phyloP scores from a whole-genome alignment of 2,329 filamentous ascomycete genomes.

The Blastomyces emzantsi region DNA sequence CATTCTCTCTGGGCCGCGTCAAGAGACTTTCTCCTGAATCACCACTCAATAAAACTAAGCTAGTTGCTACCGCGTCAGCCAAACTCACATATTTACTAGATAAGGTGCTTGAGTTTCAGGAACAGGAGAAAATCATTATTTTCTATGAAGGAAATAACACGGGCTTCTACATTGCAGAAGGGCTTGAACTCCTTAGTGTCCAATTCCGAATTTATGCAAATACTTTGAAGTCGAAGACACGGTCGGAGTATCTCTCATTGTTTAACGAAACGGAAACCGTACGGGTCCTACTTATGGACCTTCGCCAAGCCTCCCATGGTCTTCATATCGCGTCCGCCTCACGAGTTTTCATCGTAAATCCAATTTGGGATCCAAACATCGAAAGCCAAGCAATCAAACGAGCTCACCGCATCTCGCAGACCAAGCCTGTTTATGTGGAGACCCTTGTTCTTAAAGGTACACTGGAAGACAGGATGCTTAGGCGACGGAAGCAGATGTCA shows the following conservation, averaged over 20 bases:
- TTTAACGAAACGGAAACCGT: slow-evolving; percentile 65
- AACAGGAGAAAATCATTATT: slow-evolving; percentile 74
- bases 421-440: slow-evolving; percentile 68
- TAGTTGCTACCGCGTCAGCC: slow-evolving; percentile 73
- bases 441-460: slow-evolving; percentile 72
- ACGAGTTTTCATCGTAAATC: slow-evolving; percentile 80
- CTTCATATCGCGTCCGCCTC: slow-evolving; percentile 77
- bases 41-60: slow-evolving; percentile 49
- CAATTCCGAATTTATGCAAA: slow-evolving; percentile 51
- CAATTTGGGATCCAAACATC: slow-evolving; percentile 72
- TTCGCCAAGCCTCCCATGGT: slow-evolving; percentile 80
- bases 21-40: slow-evolving; percentile 33
- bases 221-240: slow-evolving; percentile 50
- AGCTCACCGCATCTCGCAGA: slow-evolving; percentile 79
- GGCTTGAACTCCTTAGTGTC: slow-evolving; percentile 61
- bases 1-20: slow-evolving; percentile 18
- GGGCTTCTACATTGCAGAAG: slow-evolving; percentile 75
- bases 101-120: slow-evolving; percentile 57
- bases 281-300: slow-evolving; percentile 79
- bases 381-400: slow-evolving; percentile 89
- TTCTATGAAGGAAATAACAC: slow-evolving; percentile 88
- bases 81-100: slow-evolving; percentile 83
- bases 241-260: slow-evolving; percentile 65
- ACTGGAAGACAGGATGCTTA: slow-evolving; percentile 75
- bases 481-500: slow-evolving; percentile 65